Evolutionary conservation across 1,139 yeast species (phyloP).

Genomic region (Waltiozyma sp.): DNA sequence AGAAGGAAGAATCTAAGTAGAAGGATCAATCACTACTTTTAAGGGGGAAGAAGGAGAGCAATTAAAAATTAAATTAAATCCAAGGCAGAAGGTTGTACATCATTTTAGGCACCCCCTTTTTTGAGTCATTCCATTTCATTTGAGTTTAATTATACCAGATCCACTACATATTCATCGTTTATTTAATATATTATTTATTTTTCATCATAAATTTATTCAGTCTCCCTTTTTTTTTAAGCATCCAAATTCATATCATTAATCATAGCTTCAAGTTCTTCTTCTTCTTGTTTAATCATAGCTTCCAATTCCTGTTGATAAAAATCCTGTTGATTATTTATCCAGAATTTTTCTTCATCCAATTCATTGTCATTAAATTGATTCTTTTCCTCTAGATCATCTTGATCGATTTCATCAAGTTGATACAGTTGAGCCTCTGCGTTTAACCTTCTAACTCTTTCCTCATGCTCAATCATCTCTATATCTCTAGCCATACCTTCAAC

Average conservation of each 20-base stretch:
- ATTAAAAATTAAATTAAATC: no score
- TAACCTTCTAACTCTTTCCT: no score
- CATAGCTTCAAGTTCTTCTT: constrained; percentile 9
- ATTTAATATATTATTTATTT: background rate
- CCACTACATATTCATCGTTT: background rate
- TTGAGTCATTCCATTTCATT: no score
- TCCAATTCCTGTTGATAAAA: constrained; percentile 9
- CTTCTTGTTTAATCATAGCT: constrained; percentile 7
- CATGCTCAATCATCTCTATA: constrained; percentile 4
- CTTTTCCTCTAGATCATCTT: background rate
- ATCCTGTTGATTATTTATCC: background rate
- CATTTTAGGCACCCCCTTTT: background rate
- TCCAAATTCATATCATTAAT: constrained; percentile 1
- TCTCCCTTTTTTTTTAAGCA: background rate
- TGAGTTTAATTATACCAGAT: background rate
- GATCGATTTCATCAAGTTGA: constrained; percentile 5
- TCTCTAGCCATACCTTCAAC: constrained; percentile 7
- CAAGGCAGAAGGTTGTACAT: background rate
- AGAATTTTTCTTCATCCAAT: no score
- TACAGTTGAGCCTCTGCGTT: no score
- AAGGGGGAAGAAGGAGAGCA: no score
- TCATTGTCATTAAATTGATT: background rate
- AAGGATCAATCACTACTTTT: background rate
- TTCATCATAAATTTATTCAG: no score
- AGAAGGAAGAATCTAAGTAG: background rate